Conservation (phyloP, 768 basidiomycete species). For the Crucibulum laeve region DNA sequence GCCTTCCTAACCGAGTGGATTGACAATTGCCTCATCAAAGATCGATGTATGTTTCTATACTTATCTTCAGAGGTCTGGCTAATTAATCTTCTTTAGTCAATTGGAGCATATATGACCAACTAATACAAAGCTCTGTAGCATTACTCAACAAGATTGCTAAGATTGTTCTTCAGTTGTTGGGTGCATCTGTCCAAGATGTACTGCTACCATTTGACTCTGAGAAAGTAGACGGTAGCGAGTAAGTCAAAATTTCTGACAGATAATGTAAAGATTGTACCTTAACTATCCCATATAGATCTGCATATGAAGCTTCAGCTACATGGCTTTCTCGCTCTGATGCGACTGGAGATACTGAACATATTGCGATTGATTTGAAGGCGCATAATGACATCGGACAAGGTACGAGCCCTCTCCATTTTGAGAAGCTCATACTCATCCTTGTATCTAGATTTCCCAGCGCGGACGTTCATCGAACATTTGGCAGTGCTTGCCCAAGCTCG, state of each 20-base stretch:
- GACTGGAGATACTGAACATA: conserved; percentile 23
- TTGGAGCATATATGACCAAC: conserved; percentile 47
- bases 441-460: conserved; percentile 37
- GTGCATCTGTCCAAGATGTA: conserved; percentile 20
- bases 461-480: conserved; percentile 45
- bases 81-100: conserved; percentile 35
- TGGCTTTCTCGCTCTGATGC: conserved; percentile 32
- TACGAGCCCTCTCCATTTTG: conserved; percentile 11
- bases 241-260: conserved; percentile 13
- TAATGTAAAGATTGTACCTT: conserved; percentile 1
- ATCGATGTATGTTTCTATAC: conserved; percentile 39
- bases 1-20: conserved; percentile 43
- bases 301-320: conserved; percentile 31
- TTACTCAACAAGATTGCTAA: conserved; percentile 35
- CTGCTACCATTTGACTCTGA: conserved; percentile 21
- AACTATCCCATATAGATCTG: conserved; percentile 25
- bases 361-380: conserved; percentile 37
- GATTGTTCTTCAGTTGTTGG: conserved; percentile 24
- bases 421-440: background rate
- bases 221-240: conserved; percentile 35
- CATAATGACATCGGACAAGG: conserved; percentile 42
- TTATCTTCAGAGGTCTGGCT: background rate
- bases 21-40: conserved; percentile 33
- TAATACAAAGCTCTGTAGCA: conserved; percentile 34
- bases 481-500: conserved; percentile 35